Evolutionary conservation across 1,284 basidiomycete species (phyloP), one percentile per base, ranked within the genome.

Genomic region (Pholiota adiposa): DNA sequence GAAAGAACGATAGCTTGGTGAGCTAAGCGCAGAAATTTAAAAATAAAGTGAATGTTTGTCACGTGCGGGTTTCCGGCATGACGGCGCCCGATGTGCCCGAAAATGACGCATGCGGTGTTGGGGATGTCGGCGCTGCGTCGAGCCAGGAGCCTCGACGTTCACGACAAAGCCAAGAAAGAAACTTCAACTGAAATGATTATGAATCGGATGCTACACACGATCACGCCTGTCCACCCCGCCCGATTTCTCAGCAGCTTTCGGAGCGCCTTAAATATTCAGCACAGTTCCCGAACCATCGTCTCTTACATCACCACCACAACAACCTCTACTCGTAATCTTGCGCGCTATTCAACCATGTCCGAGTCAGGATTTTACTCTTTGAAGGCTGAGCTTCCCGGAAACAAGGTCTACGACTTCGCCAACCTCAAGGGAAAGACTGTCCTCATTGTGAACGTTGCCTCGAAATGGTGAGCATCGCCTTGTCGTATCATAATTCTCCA

Each of bases 341-440:
- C 34, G 7, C 23, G 21, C 23, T 65, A 67, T 56, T 57, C 67
- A 27, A 58, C 63, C 44, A 68, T 69, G 63, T 66, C 68, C 59
- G 66, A 59, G 56, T 81, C 77, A 25, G 64, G 72, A 3, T 91
- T 91, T 73, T 84, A 91, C 71, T 79, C 81, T 41, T 79, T 91
- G 67, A 87, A 87, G 66, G 83, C 87, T 27, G 82, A 84, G 43
- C 74, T 82, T 23, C 86, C 88, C 0, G 76, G 76, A 38, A 81
- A 78, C 36, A 77, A 85, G 66, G 69, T 72, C 12, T 88, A 80
- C 60, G 79, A 86, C 63, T 92, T 93, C 67, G 78, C 82, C 4
- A 77, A 90, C 58, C 73, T 93, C 64, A 87, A 86, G 71, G 90
- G 89, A 44, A 92, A 92, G 73, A 85, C 89, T 19, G 88, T 91